A percentile compares a stretch with the other conserved stretches of the same genome.
phyloP scores from a whole-genome alignment of 495 filamentous ascomycete species.

The Lasiosphaeria ovina region DNA sequence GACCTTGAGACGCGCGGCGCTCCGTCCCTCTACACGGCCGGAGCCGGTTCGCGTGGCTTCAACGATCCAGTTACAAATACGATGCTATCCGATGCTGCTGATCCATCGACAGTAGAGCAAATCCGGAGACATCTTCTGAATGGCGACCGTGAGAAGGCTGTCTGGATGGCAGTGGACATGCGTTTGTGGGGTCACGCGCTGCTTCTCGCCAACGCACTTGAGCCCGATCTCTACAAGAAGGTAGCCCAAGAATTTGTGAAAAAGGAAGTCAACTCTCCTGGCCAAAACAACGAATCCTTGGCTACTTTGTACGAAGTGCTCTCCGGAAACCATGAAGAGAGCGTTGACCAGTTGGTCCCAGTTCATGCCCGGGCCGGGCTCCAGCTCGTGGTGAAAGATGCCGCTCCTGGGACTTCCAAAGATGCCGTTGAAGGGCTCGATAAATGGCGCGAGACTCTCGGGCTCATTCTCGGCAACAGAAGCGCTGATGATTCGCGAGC shows the following conservation, averaged over 20 bases:
- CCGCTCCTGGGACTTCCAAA: conserved; percentile 59
- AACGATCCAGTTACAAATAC: conserved; percentile 20
- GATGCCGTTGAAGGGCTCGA: conserved; percentile 82
- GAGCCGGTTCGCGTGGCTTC: conserved; percentile 25
- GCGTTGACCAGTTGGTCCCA: conserved; percentile 94
- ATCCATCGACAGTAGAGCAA: conserved; percentile 63
- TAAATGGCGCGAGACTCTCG: conserved; percentile 89
- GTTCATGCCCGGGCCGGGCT: conserved; percentile 87
- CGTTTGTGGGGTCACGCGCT: conserved; percentile 95
- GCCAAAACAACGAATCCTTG: conserved; percentile 75
- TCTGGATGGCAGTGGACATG: conserved; percentile 92
- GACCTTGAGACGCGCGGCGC: conserved; percentile 29
- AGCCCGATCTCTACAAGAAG: conserved; percentile 71
- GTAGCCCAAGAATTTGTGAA: conserved; percentile 92
- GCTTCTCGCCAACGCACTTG: conserved; percentile 80
- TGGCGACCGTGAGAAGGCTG: conserved; percentile 86
- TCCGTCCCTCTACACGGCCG: conserved; percentile 35
- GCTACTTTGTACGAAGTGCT: conserved; percentile 91
- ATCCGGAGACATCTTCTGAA: conserved; percentile 69
- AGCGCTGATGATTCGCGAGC: conserved; percentile 73
- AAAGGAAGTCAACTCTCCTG: conserved; percentile 79
- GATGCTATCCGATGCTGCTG: conserved; percentile 58
- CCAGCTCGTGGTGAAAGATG: conserved; percentile 75
- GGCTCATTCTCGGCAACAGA: conserved; percentile 81
- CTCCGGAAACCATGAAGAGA: conserved; percentile 90